Evolutionary conservation across 371 early-diverging fungal species (phyloP).

Genomic region (Apophysomyces elegans): DNA sequence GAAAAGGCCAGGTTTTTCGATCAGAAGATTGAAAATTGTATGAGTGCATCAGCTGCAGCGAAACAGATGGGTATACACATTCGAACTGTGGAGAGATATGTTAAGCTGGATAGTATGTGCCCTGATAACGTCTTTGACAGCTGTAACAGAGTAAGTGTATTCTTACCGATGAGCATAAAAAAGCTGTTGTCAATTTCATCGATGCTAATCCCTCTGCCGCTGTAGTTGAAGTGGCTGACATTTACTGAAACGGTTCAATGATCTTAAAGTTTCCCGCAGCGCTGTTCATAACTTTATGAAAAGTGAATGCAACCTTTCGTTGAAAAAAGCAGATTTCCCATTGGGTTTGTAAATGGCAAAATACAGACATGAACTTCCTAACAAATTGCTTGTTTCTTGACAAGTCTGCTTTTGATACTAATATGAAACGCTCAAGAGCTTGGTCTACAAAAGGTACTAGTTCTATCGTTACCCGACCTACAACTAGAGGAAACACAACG

Average conservation of each 20-base stretch:
- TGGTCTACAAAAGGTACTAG: slow-evolving; percentile 20
- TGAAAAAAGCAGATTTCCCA: background rate
- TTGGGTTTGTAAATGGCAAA: background rate
- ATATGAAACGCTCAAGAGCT: slow-evolving; percentile 19
- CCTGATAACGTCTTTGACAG: background rate
- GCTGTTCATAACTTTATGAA: too few relatives aligned
- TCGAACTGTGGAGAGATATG: background rate
- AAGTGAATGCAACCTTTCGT: too few relatives aligned
- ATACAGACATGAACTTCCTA: background rate
- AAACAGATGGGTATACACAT: background rate
- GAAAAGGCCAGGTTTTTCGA: too few relatives aligned
- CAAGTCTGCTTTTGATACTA: slow-evolving; percentile 21
- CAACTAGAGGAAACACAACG: slow-evolving; percentile 17
- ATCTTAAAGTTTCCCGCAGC: background rate
- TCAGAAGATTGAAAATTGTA: background rate
- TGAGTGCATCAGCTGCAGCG: background rate
- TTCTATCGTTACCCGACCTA: slow-evolving; percentile 19
- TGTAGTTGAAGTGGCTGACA: background rate
- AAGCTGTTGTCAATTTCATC: too few relatives aligned
- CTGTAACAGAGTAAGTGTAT: background rate
- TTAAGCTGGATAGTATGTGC: background rate
- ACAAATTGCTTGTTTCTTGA: slow-evolving; percentile 19
- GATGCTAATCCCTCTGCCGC: background rate
- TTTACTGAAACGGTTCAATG: background rate
- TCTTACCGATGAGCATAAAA: too few relatives aligned